Evolutionary conservation across 768 basidiomycete genomes (phyloP), one percentile per base, ranked within the genome.

Genomic region (Mycena vulgaris): DNA sequence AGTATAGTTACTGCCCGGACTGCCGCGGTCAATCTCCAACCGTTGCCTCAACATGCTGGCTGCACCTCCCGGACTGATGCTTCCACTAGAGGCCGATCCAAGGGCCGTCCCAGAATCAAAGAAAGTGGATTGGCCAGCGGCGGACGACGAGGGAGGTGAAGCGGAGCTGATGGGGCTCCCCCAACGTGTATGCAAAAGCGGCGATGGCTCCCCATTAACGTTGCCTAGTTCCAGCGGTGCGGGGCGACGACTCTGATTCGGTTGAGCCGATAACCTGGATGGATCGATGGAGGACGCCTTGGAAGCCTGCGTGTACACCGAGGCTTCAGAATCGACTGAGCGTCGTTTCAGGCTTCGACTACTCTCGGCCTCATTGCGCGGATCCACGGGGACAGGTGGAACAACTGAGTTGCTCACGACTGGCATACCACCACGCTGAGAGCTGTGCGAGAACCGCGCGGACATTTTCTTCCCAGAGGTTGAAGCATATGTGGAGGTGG

Each of bases 141-240:
- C 47, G 23, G 73, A 70, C 33, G 74, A 72, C 16, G 63, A 55
- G 14, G 70, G 74, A 13, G 73, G 68, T 13, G 77, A 65, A 4
- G 74, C 53, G 16, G 82, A 83, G 5, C 76, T 76, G 2, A 79
- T 53, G 0, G 83, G 80, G 28, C 82, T 80, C 5, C 78, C 82
- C 83, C 83, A 85, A 9, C 75, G 79, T 25, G 84, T 84, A 65
- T 84, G 83, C 2, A 84, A 76, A 16, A 85, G 78, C 0, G 83
- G 83, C 6, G 83, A 81, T 45, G 75, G 77, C 40, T 69, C 61
- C 11, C 60, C 25, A 47, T 72, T 72, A 28, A 49, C 27, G 23
- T 25, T 19, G 19, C 30, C 9, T 19, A 81, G 70, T 17, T 75
- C 74, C 28, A 84, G 77, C 1, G 83, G 82, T 0, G 81, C 75